Evolutionary conservation across 1,284 basidiomycete genomes (phyloP).

Genomic region (Marasmius oreades): DNA sequence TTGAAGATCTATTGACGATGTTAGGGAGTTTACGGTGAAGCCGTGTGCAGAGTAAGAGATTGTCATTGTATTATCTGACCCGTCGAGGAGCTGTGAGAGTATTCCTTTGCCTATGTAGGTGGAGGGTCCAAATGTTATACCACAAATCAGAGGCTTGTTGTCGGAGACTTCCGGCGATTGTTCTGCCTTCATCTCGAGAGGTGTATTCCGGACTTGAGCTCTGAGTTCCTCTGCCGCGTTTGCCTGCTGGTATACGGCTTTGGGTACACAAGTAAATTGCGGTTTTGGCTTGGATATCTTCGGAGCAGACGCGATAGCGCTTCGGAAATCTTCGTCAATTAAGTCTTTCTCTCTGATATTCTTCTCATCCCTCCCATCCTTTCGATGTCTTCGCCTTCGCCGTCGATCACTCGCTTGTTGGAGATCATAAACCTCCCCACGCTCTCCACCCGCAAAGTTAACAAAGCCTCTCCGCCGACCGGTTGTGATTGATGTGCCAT

Average conservation of each 20-base stretch:
- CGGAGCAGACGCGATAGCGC: neutral
- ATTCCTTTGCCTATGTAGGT: conserved; percentile 57
- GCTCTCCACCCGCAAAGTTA: neutral
- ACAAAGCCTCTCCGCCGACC: neutral
- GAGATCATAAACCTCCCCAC: neutral
- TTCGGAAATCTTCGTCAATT: neutral
- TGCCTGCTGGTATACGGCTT: neutral
- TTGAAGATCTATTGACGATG: conserved; percentile 34
- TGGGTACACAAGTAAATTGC: neutral
- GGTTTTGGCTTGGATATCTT: neutral
- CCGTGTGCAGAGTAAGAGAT: conserved; percentile 25
- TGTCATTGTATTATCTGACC: conserved; percentile 12
- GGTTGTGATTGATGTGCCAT: neutral
- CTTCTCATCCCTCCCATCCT: neutral
- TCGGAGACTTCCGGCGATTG: conserved; percentile 26
- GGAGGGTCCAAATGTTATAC: conserved; percentile 42
- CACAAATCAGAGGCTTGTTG: conserved; percentile 44
- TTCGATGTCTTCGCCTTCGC: neutral
- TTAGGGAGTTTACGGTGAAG: conserved; percentile 38
- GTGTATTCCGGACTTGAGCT: neutral
- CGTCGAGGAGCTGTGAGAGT: conserved; percentile 49
- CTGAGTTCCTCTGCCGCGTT: neutral
- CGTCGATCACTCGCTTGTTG: neutral
- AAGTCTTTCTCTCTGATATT: neutral
- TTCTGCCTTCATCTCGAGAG: neutral